phyloP scores from a whole-genome alignment of 2,329 filamentous ascomycete genomes.

The Diaporthe ampelina region DNA sequence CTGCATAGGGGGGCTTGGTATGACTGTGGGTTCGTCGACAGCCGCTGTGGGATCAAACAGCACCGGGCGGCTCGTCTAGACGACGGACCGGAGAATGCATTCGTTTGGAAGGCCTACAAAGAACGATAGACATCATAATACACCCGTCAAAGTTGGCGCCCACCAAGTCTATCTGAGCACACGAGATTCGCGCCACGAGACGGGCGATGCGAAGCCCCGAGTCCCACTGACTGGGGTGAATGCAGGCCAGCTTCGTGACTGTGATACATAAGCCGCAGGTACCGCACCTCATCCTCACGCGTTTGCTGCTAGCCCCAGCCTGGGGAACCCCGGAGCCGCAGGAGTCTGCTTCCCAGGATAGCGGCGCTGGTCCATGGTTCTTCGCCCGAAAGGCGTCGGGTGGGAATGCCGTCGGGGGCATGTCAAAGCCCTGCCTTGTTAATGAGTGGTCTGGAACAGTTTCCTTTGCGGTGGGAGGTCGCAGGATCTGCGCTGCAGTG shows the following conservation, averaged over 20 bases:
- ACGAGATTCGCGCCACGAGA: not conserved
- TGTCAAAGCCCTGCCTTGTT: conserved; percentile 26
- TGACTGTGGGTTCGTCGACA: not conserved
- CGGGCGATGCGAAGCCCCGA: not conserved
- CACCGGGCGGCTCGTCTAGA: conserved; percentile 30
- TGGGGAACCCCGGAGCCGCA: conserved; percentile 1
- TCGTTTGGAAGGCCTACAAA: conserved; percentile 13
- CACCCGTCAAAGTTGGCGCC: not conserved
- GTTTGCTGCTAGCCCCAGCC: not conserved
- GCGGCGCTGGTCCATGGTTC: not conserved
- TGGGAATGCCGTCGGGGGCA: not conserved
- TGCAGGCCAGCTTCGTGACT: conserved; percentile 8
- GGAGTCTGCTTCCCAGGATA: not conserved
- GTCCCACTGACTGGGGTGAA: not conserved
- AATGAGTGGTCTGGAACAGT: conserved; percentile 8
- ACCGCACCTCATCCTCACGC: not conserved
- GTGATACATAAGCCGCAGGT: conserved; percentile 28
- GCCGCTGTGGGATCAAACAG: conserved; percentile 33
- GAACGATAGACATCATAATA: conserved; percentile 26
- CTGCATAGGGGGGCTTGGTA: conserved; percentile 23
- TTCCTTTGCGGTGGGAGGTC: not conserved
- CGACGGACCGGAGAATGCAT: conserved; percentile 13
- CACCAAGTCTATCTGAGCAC: not conserved
- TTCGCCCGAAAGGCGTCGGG: conserved; percentile 20
- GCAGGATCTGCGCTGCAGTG: conserved; percentile 35